These are phyloP conservation scores for Malus fusca DNA, from an alignment of 306 rosid genomes.

Conservation along the genomic window DNA sequence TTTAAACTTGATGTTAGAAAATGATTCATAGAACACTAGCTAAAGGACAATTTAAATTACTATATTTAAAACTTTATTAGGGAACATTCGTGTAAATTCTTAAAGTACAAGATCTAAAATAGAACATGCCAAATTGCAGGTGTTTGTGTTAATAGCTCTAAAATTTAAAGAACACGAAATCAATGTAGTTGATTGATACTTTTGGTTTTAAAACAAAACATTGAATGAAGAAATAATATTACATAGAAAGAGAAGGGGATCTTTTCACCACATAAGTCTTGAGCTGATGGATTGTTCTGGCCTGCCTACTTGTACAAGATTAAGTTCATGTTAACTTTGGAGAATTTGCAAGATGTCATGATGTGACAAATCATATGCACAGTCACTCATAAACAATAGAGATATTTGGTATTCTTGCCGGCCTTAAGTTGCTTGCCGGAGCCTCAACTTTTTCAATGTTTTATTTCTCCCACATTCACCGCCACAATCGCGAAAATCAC, in stretches of 20 bases:
- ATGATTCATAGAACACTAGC: too few species aligned
- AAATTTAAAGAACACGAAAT: neutral
- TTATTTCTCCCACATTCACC: neutral
- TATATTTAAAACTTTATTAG: neutral
- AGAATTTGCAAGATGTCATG: neutral
- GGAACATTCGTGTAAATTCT: neutral
- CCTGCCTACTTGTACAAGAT: neutral
- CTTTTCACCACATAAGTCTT: neutral
- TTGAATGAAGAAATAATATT: neutral
- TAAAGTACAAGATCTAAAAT: neutral
- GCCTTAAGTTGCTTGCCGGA: neutral
- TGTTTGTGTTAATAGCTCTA: neutral
- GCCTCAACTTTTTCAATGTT: neutral
- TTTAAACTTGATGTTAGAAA: too few species aligned
- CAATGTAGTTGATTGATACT: neutral
- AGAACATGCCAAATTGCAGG: neutral
- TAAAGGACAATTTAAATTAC: too few species aligned
- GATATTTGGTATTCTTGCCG: too few species aligned
- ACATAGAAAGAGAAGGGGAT: neutral
- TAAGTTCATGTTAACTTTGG: neutral
- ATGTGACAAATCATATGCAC: too few species aligned
- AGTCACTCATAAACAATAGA: too few species aligned
- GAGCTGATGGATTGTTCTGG: neutral
- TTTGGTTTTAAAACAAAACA: neutral
- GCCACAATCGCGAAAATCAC: neutral